Evolutionary conservation across 495 filamentous ascomycete genomes (phyloP), one percentile per base, ranked within the genome.

Genomic region (Friedmanniomyces endolithicus): DNA sequence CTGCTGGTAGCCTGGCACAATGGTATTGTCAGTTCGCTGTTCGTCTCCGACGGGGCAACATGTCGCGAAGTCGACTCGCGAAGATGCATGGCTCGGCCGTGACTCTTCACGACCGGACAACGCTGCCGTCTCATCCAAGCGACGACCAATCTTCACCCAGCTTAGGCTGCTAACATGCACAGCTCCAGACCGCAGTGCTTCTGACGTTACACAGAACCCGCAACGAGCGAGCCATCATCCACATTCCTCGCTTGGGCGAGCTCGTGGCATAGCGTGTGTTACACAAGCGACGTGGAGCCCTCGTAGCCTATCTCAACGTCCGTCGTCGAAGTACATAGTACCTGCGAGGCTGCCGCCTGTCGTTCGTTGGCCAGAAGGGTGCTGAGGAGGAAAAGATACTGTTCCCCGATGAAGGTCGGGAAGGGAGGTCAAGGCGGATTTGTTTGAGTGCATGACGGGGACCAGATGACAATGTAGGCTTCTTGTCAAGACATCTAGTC

Each of bases 301-400:
- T 20, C 33, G 8, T 35, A 53, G 51, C 51, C 51, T 53, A 53
- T 53, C 51, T 53, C 40, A 24, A 53, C 51, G 51, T 53, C 51
- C 33, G 12, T 46, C 17, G 17, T 20, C 20, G 51, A 52, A 24
- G 6, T 41, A 49, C 47, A n/a, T 34, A 7, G 47, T 34, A 49
- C 24, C 12, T 34, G 23, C 19, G 8, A 49, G 19, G 12, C 23
- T 19, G 27, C 27, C 27, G 27, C 9, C 27, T 31, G 27, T 31
- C 27, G 27, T 31, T 9, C 27, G 27, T 31, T 31, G 27, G 27
- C 27, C 27, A 31, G 27, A 23, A 23, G 17, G 2, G 44, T 47
- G 6, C 19, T 4, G 11, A 3, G 8, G 44, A 47, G 11, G 6
- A 14, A 2, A 22, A 9, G 4, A 31, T 31, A 3, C 27, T 31